phyloP scores from a whole-genome alignment of 108 stramenopile genomes.

The Licmophora abbreviata region DNA sequence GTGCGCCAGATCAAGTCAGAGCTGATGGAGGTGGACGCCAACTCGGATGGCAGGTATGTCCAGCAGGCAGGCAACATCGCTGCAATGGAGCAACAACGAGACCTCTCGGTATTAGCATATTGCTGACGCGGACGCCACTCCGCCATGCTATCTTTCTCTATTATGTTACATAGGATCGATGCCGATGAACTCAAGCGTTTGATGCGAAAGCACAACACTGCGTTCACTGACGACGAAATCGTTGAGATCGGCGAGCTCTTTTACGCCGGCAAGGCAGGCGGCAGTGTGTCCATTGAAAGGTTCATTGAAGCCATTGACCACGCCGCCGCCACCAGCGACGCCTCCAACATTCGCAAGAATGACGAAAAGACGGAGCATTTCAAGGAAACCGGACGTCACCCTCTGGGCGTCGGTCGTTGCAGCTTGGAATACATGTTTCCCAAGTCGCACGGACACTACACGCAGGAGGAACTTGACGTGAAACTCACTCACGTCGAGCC shows the following conservation, averaged over 20 bases:
- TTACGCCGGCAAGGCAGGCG: conserved; percentile 55
- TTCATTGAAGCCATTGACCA: conserved; percentile 66
- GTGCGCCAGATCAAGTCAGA: conserved; percentile 61
- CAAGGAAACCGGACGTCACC: conserved; percentile 6
- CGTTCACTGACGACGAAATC: conserved; percentile 69
- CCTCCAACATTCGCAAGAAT: background rate
- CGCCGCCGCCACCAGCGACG: conserved; percentile 11
- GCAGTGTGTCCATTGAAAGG: conserved; percentile 34
- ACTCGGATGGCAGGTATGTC: conserved; percentile 35
- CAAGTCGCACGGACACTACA: conserved; percentile 63
- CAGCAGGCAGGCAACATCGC: no score
- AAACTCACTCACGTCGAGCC: conserved; percentile 59
- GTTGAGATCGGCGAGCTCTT: conserved; percentile 61
- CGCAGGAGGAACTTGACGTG: conserved; percentile 55
- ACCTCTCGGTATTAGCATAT: no score
- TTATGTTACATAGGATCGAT: conserved; percentile 30
- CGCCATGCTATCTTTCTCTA: no score
- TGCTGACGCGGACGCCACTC: no score
- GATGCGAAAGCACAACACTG: conserved; percentile 35
- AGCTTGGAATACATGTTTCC: conserved; percentile 22
- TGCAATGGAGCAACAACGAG: no score
- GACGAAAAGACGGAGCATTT: conserved; percentile 6
- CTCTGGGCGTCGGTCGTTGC: conserved; percentile 17
- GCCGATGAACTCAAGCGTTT: conserved; percentile 58
- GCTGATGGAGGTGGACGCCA: conserved; percentile 41